Percentiles rank a stretch among this genome's conserved stretches.
Evolutionary conservation across 176 grass and related monocot genomes (phyloP).

Genomic region (Rhynchospora breviuscula): DNA sequence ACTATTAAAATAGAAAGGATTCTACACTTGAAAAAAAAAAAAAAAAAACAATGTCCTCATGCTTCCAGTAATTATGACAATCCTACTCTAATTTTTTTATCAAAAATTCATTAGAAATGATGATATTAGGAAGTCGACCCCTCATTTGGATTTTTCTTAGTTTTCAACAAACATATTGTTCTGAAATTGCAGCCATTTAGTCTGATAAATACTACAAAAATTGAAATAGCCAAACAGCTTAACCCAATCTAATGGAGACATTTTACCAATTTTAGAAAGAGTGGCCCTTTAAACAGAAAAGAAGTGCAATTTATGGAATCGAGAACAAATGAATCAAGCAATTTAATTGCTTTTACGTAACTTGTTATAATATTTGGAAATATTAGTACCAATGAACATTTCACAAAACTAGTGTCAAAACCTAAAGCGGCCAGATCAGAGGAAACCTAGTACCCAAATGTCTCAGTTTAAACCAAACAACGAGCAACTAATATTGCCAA

Average conservation of each 20-base stretch:
- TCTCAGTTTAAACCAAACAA: background rate
- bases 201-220: background rate
- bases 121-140: background rate
- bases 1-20: background rate
- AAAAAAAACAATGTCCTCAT: background rate
- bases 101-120: background rate
- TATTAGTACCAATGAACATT: background rate
- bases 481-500: background rate
- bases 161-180: background rate
- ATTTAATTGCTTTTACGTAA: background rate
- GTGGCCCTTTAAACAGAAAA: background rate
- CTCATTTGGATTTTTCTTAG: background rate
- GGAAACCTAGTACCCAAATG: background rate
- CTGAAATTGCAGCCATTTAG: background rate
- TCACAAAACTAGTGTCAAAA: background rate
- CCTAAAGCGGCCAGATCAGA: background rate
- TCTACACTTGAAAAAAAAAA: background rate
- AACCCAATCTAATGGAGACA: background rate
- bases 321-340: background rate
- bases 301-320: background rate
- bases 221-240: background rate
- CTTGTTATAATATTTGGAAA: background rate
- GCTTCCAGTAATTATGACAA: background rate
- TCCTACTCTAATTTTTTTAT: background rate
- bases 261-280: constrained; percentile 9